Evolutionary conservation across 108 stramenopile genomes (phyloP), one percentile per base, ranked within the genome.

Genomic region (Conticribra weissflogii): DNA sequence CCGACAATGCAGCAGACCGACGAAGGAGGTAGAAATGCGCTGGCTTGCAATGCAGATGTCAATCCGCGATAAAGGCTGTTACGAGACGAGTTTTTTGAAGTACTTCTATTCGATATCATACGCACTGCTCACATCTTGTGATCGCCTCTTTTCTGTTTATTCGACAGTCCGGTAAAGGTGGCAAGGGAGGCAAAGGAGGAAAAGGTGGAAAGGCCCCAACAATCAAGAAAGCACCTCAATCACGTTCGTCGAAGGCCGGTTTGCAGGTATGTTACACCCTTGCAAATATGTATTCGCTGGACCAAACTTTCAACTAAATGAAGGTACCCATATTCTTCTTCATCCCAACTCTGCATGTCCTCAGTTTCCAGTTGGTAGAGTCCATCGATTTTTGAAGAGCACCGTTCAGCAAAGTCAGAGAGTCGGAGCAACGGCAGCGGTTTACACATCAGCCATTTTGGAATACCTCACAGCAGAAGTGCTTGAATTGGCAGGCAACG

Each of bases 401-500:
- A 92, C 96, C 25, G 98, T 99, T 24, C 91, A 96, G 68, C 86
- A 95, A 46, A 81, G 82, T 30, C 98, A 98, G 81, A 91, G 98
- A 66, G 98, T 99, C 30, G 98, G 97, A 74, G 99, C 99, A 44
- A 98, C 99, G 2, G 97, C 98, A 18, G 99, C 99, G 52, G 99
- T 99, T 21, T 99, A 99, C 94, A 97, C 99, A 32, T 96, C 98
- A 5, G 99, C 99, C 36, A 99, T 99, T 71, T 83, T 99, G 47
- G 99, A 99, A 88, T 99, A 99, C 81, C 88, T 99, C 25, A 98
- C 98, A 1, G 99, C 99, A 21, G 99, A 99, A 80, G 98, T 99
- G 51, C 88, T 99, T 57, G 99, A 99, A 91, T 82, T 99, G 57
- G 99, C 99, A 33, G 96, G 98, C 21, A 98, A 98, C 77, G 99